Evolutionary conservation across 2,329 filamentous ascomycete genomes (phyloP).

Genomic region (Arthrinium phaeospermum): DNA sequence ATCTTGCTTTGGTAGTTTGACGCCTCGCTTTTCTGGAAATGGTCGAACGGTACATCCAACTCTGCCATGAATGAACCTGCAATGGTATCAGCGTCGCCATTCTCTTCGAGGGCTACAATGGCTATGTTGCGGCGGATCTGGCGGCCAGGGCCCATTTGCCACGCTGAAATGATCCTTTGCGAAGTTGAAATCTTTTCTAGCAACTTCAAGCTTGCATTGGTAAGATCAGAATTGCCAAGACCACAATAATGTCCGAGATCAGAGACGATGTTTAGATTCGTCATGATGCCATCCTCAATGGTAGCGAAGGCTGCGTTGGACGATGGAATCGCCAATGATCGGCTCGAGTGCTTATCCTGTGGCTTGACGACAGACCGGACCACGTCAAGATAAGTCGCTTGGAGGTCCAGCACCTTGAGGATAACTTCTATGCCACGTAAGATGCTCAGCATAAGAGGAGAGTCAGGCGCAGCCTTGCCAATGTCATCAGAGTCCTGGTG

Average conservation of each 20-base stretch:
- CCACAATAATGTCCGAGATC: constrained; percentile 88
- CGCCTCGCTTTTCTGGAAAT: constrained; percentile 71
- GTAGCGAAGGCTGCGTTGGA: constrained; percentile 79
- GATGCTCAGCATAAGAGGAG: constrained; percentile 80
- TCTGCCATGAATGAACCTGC: constrained; percentile 73
- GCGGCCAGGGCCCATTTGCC: constrained; percentile 65
- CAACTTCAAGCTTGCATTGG: constrained; percentile 79
- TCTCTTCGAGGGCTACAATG: constrained; percentile 84
- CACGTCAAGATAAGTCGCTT: constrained; percentile 89
- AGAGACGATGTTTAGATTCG: constrained; percentile 78
- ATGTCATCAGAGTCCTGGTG: constrained; percentile 78
- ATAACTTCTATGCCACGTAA: constrained; percentile 84
- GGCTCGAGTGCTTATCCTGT: constrained; percentile 53
- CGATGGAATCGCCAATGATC: constrained; percentile 36
- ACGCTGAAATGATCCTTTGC: constrained; percentile 75
- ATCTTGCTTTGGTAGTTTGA: constrained; percentile 82
- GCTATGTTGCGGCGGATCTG: constrained; percentile 78
- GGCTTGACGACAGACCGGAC: constrained; percentile 79
- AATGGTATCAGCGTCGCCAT: constrained; percentile 81
- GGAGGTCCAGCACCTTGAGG: constrained; percentile 80
- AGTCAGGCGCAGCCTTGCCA: constrained; percentile 74
- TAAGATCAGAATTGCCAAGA: constrained; percentile 80
- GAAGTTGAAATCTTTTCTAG: constrained; percentile 88
- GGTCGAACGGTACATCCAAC: constrained; percentile 71
- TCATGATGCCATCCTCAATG: constrained; percentile 90